Evolutionary conservation across 192 early-diverging fungal genomes (phyloP).

Genomic region (Cetraspora pellucida): DNA sequence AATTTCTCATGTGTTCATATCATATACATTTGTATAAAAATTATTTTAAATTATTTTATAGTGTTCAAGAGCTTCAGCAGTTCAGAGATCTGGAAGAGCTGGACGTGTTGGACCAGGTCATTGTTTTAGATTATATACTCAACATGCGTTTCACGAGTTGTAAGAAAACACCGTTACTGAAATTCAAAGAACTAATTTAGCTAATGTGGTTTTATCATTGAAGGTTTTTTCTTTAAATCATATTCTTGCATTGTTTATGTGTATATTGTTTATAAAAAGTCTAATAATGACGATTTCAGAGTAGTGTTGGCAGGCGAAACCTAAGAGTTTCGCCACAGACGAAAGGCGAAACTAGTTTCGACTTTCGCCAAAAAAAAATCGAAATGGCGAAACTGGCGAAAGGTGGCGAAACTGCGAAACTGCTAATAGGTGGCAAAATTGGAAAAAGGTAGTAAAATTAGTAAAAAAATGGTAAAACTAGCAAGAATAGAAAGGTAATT

Average conservation of each 20-base stretch:
- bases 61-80: conserved; percentile 91
- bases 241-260: not conserved
- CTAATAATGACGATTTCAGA: conserved; percentile 31
- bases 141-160: conserved; percentile 90
- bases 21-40: not conserved
- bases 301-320: too few relatives aligned
- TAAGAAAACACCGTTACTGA: conserved; percentile 93
- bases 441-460: too few relatives aligned
- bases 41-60: not conserved
- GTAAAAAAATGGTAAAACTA: too few relatives aligned
- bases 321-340: too few relatives aligned
- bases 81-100: conserved; percentile 93
- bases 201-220: conserved; percentile 85
- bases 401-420: too few relatives aligned
- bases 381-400: too few relatives aligned
- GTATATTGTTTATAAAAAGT: not conserved
- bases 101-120: conserved; percentile 97
- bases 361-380: too few relatives aligned
- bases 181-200: conserved; percentile 94
- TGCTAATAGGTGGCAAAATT: too few relatives aligned
- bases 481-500: too few relatives aligned
- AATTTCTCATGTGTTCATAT: not conserved
- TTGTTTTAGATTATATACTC: conserved; percentile 95
- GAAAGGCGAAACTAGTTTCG: too few relatives aligned
- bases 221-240: conserved; percentile 51